Conservation (phyloP, 345 rosid genomes). For the Pelargonium nanum region DNA sequence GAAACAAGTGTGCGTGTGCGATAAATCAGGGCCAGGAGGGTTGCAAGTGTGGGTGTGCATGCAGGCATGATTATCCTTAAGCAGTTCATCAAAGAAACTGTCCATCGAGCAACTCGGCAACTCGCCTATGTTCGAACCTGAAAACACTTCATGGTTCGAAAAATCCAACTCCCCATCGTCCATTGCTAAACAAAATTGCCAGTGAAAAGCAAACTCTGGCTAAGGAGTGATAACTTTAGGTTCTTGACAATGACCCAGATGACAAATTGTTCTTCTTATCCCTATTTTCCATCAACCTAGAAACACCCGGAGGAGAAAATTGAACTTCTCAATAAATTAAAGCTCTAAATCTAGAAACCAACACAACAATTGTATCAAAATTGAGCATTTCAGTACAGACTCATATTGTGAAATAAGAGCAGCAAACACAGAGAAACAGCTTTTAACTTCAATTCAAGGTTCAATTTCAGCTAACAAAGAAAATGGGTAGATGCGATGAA, state of each 20-base stretch:
- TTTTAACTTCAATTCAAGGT: too few species aligned
- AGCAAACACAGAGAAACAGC: too few species aligned
- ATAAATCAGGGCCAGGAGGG: conserved; percentile 80
- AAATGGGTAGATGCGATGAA: too few species aligned
- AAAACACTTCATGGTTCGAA: conserved; percentile 63
- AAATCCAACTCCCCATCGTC: conserved; percentile 90
- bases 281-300: too few species aligned
- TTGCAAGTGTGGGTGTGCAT: conserved; percentile 92
- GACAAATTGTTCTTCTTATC: too few species aligned
- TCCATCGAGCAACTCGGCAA: conserved; percentile 65
- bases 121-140: conserved; percentile 41
- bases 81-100: conserved; percentile 22
- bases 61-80: conserved; percentile 66
- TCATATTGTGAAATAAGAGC: too few species aligned
- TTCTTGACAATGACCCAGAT: not conserved
- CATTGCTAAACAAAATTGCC: conserved; percentile 22
- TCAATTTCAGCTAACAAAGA: too few species aligned
- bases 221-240: not conserved
- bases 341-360: too few species aligned
- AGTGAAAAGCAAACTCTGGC: not conserved
- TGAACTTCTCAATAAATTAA: too few species aligned
- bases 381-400: too few species aligned
- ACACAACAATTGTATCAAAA: too few species aligned
- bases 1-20: conserved; percentile 83
- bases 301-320: too few species aligned